Percentiles rank a stretch among this genome's conserved stretches.
Conservation (phyloP, 495 filamentous ascomycete species). For the Talaromyces ruber region DNA sequence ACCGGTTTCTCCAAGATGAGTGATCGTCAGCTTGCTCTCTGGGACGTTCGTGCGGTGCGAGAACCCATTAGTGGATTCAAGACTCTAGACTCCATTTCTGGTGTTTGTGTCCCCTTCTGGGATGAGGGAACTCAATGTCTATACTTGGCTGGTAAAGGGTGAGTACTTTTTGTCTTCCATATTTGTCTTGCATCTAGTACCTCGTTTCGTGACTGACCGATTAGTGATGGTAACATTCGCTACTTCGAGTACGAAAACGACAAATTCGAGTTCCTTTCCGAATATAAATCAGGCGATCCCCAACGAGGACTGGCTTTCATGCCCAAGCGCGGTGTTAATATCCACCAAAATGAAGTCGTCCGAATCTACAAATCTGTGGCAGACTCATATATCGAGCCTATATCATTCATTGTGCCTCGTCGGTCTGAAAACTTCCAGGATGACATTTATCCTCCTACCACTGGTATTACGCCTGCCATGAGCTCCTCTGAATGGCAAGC, state of each 20-base stretch:
- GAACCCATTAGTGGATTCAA: conserved; percentile 85
- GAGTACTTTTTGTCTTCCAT: conserved; percentile 22
- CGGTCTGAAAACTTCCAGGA: conserved; percentile 95
- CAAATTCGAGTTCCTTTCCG: conserved; percentile 91
- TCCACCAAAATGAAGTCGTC: conserved; percentile 94
- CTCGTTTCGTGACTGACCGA: conserved; percentile 10
- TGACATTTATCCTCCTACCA: conserved; percentile 86
- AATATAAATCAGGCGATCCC: conserved; percentile 91
- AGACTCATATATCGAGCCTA: conserved; percentile 87
- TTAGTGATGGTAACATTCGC: conserved; percentile 92
- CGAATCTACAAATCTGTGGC: conserved; percentile 95
- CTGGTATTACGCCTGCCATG: conserved; percentile 70
- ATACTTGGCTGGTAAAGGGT: conserved; percentile 95
- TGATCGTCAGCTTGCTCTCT: conserved; percentile 88
- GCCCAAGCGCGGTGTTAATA: conserved; percentile 89
- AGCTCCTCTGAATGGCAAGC: conserved; percentile 74
- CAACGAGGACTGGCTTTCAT: conserved; percentile 93
- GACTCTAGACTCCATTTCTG: conserved; percentile 86
- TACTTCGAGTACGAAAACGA: conserved; percentile 97
- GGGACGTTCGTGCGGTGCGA: conserved; percentile 74
- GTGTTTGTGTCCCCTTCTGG: conserved; percentile 99
- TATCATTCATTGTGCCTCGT: conserved; percentile 94
- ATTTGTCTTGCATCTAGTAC: background rate
- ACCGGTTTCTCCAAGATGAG: conserved; percentile 98
- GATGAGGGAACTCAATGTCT: conserved; percentile 89